Conservation (phyloP, 2,329 filamentous ascomycete species). For the Colletotrichum godetiae region DNA sequence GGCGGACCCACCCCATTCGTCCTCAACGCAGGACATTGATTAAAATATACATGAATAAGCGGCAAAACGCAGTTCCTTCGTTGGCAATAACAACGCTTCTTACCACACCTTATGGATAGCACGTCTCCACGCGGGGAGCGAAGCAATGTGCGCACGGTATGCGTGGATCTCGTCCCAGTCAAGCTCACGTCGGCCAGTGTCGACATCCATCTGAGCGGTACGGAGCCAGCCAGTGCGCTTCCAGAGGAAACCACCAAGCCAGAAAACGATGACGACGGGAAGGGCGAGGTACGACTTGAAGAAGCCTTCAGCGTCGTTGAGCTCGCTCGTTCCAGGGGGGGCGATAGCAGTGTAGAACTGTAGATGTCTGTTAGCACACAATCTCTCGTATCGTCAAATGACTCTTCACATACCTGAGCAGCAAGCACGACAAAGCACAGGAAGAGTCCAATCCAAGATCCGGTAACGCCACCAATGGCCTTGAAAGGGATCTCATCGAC, state of each 20-base stretch:
- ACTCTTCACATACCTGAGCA: slow-evolving; percentile 44
- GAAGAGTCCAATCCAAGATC: slow-evolving; percentile 70
- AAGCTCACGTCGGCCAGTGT: slow-evolving; percentile 72
- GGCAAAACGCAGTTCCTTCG: not conserved
- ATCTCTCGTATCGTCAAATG: not conserved
- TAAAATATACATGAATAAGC: slow-evolving; percentile 13
- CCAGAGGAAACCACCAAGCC: slow-evolving; percentile 69
- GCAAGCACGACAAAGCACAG: slow-evolving; percentile 66
- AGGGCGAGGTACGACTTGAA: slow-evolving; percentile 67
- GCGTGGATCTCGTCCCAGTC: slow-evolving; percentile 74
- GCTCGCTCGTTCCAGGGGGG: slow-evolving; percentile 45
- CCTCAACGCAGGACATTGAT: not conserved
- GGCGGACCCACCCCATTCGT: not conserved
- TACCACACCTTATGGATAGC: slow-evolving; percentile 19
- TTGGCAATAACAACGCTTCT: not conserved
- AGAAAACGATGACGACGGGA: slow-evolving; percentile 65
- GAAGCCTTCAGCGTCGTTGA: slow-evolving; percentile 59
- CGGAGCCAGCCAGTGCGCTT: slow-evolving; percentile 72
- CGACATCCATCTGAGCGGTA: slow-evolving; percentile 74
- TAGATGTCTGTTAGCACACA: not conserved
- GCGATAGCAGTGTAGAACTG: slow-evolving; percentile 63
- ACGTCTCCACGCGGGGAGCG: slow-evolving; percentile 62
- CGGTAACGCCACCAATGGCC: slow-evolving; percentile 69
- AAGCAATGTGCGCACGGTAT: slow-evolving; percentile 60
- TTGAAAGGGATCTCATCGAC: slow-evolving; percentile 74